Evolutionary conservation across 768 basidiomycete species (phyloP).

Genomic region (Mycena olivaceomarginata): DNA sequence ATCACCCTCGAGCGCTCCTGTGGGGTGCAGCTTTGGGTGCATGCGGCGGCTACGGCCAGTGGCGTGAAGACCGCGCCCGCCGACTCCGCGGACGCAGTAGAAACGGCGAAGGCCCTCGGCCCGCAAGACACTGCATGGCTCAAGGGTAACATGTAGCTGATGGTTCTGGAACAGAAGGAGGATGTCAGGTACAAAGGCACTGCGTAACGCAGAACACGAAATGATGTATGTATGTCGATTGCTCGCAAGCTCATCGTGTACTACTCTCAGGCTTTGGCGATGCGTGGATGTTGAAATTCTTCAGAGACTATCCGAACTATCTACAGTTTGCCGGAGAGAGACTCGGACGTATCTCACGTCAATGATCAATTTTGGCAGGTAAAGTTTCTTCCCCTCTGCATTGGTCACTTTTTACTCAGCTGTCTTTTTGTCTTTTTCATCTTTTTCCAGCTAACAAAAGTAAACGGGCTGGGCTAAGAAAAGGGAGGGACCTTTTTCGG

Average conservation of each 20-base stretch:
- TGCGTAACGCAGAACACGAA: not conserved
- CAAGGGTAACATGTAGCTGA: conserved; percentile 59
- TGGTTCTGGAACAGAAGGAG: conserved; percentile 58
- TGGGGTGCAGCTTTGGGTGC: conserved; percentile 66
- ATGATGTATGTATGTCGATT: not conserved
- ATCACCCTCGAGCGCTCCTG: conserved; percentile 66
- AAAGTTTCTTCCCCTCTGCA: too few species aligned
- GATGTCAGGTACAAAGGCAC: conserved; percentile 41
- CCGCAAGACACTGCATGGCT: conserved; percentile 58
- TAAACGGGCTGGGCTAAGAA: too few species aligned
- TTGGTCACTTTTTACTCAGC: too few species aligned
- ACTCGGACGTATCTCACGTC: too few species aligned
- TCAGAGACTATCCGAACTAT: not conserved
- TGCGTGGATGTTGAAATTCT: not conserved
- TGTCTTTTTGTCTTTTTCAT: too few species aligned
- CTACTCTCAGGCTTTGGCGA: not conserved
- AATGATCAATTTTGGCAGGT: too few species aligned
- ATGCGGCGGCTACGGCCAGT: conserved; percentile 52
- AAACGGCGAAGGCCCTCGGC: conserved; percentile 51
- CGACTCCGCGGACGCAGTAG: conserved; percentile 50
- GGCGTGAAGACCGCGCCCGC: conserved; percentile 51
- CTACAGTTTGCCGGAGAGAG: too few species aligned
- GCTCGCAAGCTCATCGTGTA: not conserved
- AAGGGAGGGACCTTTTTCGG: too few species aligned
- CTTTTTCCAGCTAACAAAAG: too few species aligned